A percentile compares a stretch with the other conserved stretches of the same genome.
Conservation (phyloP, 306 rosid genomes). For the Neltuma alba region DNA sequence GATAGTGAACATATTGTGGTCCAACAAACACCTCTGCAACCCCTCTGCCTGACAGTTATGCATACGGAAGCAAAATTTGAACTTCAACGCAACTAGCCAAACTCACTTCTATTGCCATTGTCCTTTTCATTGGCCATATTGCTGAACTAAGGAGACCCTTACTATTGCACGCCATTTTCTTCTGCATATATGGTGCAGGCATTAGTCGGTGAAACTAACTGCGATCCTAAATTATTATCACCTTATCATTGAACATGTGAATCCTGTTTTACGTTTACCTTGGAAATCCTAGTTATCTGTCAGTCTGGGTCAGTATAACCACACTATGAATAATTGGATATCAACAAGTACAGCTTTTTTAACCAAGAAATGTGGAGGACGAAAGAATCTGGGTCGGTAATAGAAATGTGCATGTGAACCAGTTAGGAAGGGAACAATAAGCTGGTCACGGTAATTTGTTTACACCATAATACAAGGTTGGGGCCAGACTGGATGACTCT, state of each 20-base stretch:
- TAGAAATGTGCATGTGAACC: slow-evolving; percentile 36
- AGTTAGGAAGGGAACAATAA: slow-evolving; percentile 12
- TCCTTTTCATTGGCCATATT: slow-evolving; percentile 18
- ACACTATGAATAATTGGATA: slow-evolving; percentile 11
- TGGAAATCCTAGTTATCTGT: slow-evolving; percentile 27
- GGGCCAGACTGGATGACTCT: slow-evolving; percentile 54
- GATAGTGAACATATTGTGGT: slow-evolving; percentile 46
- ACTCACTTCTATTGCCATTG: background rate
- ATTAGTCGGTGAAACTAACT: background rate
- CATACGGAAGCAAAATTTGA: slow-evolving; percentile 16
- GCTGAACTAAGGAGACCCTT: background rate
- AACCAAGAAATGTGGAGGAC: slow-evolving; percentile 10
- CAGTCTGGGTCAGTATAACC: slow-evolving; percentile 6
- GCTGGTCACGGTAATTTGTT: slow-evolving; percentile 37
- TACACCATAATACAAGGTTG: slow-evolving; percentile 45
- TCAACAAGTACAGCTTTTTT: slow-evolving; percentile 8
- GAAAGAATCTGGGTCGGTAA: slow-evolving; percentile 27
- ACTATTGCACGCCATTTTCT: background rate
- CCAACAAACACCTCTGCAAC: slow-evolving; percentile 51
- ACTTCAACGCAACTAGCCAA: background rate
- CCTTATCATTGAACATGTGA: slow-evolving; percentile 42
- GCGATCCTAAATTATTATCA: slow-evolving; percentile 20
- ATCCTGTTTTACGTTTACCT: slow-evolving; percentile 4
- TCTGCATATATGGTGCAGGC: background rate
- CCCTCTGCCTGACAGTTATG: slow-evolving; percentile 34